Evolutionary conservation across 371 early-diverging fungal genomes (phyloP).

Genomic region (Chytridiales sp.): DNA sequence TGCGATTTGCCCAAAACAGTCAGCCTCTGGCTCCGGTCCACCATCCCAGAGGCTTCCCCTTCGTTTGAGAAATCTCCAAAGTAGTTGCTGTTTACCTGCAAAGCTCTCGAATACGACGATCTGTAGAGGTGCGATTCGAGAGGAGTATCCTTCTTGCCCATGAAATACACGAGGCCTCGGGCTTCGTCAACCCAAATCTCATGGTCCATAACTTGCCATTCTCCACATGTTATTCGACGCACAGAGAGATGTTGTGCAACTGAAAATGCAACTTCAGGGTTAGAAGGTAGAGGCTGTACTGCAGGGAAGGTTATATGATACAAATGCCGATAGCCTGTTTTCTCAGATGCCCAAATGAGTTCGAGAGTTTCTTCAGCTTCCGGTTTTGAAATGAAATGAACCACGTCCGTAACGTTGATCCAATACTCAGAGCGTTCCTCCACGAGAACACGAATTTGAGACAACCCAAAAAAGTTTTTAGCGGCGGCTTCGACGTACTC

Average conservation of each 20-base stretch:
- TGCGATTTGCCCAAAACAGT: conserved; percentile 64
- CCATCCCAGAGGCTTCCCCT: background rate
- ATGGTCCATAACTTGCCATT: conserved; percentile 52
- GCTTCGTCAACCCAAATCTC: conserved; percentile 63
- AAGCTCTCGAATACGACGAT: conserved; percentile 35
- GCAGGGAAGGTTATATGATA: conserved; percentile 41
- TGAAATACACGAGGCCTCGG: conserved; percentile 65
- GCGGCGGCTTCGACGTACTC: conserved; percentile 13
- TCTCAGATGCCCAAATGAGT: conserved; percentile 67
- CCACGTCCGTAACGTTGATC: conserved; percentile 61
- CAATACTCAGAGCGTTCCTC: conserved; percentile 60
- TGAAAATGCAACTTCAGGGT: background rate
- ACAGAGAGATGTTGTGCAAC: background rate
- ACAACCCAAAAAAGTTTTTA: background rate
- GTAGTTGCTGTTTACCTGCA: no score
- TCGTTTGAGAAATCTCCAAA: no score
- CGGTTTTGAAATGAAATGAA: conserved; percentile 9
- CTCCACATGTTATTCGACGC: conserved; percentile 28
- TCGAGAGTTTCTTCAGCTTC: conserved; percentile 24
- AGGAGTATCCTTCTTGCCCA: conserved; percentile 64
- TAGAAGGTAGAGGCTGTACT: background rate
- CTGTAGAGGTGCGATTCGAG: conserved; percentile 72
- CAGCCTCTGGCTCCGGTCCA: conserved; percentile 41
- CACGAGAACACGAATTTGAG: conserved; percentile 53
- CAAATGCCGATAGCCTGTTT: conserved; percentile 68